These are phyloP conservation scores for Hypomontagnella submonticulosa DNA, from an alignment of 495 filamentous ascomycete genomes.

Conservation along the genomic window DNA sequence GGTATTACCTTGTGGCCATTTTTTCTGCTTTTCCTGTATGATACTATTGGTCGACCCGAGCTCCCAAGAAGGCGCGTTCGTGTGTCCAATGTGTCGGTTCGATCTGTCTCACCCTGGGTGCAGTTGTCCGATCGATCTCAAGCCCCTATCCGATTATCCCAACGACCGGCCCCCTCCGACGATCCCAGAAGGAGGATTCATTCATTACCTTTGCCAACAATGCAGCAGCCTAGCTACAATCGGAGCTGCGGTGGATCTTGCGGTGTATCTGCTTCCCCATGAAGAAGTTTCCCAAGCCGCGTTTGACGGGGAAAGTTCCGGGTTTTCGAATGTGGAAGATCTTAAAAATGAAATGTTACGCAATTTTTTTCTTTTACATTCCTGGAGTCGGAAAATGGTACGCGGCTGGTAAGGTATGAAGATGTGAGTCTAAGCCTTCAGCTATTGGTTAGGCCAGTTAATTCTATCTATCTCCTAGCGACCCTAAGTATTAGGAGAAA, in stretches of 20 bases:
- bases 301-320: neutral
- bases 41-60: neutral
- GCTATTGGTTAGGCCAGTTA: too few relatives aligned
- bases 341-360: too few relatives aligned
- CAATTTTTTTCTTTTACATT: too few relatives aligned
- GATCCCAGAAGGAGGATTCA: slow-evolving; percentile 9
- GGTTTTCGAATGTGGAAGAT: too few relatives aligned
- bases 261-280: neutral
- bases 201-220: neutral
- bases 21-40: slow-evolving; percentile 24
- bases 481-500: too few relatives aligned
- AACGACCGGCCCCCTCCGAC: slow-evolving; percentile 11
- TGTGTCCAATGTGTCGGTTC: slow-evolving; percentile 19
- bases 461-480: too few relatives aligned
- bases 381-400: neutral
- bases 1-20: slow-evolving; percentile 42
- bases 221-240: neutral
- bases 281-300: neutral
- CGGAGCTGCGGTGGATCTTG: neutral
- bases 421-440: too few relatives aligned
- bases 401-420: neutral
- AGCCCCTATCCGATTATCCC: neutral
- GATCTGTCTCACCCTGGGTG: slow-evolving; percentile 1
- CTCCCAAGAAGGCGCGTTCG: neutral
- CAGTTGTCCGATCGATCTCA: slow-evolving; percentile 33